Base-by-base conservation (phyloP, 2,329 filamentous ascomycete species). In the Sporothrix protearum region DNA sequence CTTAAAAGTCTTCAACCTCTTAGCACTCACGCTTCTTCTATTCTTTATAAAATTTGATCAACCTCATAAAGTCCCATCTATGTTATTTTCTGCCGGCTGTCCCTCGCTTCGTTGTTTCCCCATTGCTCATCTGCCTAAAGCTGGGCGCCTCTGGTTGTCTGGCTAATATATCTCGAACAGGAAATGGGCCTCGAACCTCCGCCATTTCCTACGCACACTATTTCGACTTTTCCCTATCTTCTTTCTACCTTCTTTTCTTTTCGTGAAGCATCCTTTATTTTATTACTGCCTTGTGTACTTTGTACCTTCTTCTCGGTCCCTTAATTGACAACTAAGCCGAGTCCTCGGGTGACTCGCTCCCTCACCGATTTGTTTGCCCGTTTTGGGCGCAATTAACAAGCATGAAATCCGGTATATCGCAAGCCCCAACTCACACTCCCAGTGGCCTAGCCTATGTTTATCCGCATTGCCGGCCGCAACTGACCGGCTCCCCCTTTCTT, bases 151-250 rank as follows among this genome's bases (percentile, higher is more conserved):
- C 22, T 42, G n/a, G 36, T 64, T 22, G 59, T 64, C 63, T 71
- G 70, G 70, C n/a, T 69, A 69, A 71, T 71, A 63, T 64, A 71
- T 69, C 70, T 71, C 64, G 64, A 71, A 71, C 70, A 39, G 70
- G 64, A 57, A 69, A 71, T 36, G 61, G 70, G 53, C 5, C 7
- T 53, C 51, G 19, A 28, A 16, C 42, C 70, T 68, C 70, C 70
- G 70, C n/a, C 9, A 9, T 33, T 28, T n/a, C 33, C 1, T 30
- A 42, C 30, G 14, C 33, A 2, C 49, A 28, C n/a, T 53, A 28
- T 36, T 39, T 39, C 7, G n/a, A 53, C 8, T 53, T 53, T 68
- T 12, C 1, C 12, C 28, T 39, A 22, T 39, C n/a, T 39, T 36
- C 7, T 25, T 14, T 14, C n/a, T 42, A n/a, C 22, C 36, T 12